A percentile compares a stretch with the other conserved stretches of the same genome.
These are phyloP conservation scores for Wallacemonas sp. DNA, from an alignment of 208 protist genomes.

Conservation along the genomic window DNA sequence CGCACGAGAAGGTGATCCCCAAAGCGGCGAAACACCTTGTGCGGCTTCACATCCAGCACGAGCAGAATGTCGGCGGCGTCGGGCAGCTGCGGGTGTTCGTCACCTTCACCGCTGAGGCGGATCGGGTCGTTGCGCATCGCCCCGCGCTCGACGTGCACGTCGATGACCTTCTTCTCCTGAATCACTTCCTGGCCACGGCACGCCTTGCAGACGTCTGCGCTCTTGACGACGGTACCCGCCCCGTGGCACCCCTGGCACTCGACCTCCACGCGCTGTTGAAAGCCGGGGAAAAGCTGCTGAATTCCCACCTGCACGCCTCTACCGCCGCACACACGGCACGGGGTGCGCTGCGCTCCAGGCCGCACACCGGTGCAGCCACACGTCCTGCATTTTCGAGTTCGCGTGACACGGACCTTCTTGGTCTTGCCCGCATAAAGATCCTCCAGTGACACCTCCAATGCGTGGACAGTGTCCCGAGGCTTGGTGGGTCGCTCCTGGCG, in stretches of 20 bases:
- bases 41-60: conserved; percentile 90
- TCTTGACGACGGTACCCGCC: conserved; percentile 63
- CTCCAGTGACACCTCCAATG: conserved; percentile 92
- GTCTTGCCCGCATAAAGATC: conserved; percentile 96
- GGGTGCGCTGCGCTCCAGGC: conserved; percentile 37
- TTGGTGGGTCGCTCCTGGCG: conserved; percentile 67
- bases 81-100: conserved; percentile 83
- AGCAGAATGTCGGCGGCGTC: conserved; percentile 96
- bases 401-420: conserved; percentile 88
- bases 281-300: conserved; percentile 94
- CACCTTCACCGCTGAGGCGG: conserved; percentile 93
- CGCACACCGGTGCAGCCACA: conserved; percentile 72
- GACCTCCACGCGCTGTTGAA: conserved; percentile 91
- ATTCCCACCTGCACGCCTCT: conserved; percentile 83
- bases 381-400: conserved; percentile 59
- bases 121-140: conserved; percentile 93
- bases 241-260: conserved; percentile 92
- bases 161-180: conserved; percentile 92
- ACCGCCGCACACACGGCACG: conserved; percentile 92
- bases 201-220: conserved; percentile 89
- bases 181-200: conserved; percentile 93
- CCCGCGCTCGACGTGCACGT: conserved; percentile 95
- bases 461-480: conserved; percentile 93
- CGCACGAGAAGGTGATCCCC: conserved; percentile 93
- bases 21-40: conserved; percentile 90